A percentile compares a stretch with the other conserved stretches of the same genome.
These are phyloP conservation scores for Ananas comosus DNA, from an alignment of 176 grass and related monocot species.

Conservation along the genomic window DNA sequence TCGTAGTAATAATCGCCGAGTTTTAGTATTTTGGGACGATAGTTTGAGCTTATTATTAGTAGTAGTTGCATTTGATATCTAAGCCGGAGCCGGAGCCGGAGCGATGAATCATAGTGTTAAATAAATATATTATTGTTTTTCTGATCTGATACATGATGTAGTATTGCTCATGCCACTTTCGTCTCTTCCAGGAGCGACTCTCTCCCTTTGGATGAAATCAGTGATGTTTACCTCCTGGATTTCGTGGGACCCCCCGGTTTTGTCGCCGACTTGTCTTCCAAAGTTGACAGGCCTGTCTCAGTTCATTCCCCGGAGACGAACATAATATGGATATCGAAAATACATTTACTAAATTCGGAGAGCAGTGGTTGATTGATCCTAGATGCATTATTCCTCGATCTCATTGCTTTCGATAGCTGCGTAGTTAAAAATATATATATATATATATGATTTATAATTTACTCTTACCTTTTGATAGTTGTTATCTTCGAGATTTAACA, in stretches of 20 bases:
- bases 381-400: too few species aligned
- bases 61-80: too few species aligned
- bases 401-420: too few species aligned
- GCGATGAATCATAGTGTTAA: too few species aligned
- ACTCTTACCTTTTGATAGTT: too few species aligned
- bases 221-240: slow-evolving; percentile 81
- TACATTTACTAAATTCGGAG: neutral
- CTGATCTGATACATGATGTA: neutral
- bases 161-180: neutral
- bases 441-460: too few species aligned
- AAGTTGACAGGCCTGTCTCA: slow-evolving; percentile 54
- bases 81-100: too few species aligned
- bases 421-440: too few species aligned
- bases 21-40: too few species aligned
- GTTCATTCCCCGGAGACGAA: neutral
- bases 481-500: too few species aligned
- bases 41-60: too few species aligned
- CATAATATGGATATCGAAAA: neutral
- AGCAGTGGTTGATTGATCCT: too few species aligned
- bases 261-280: slow-evolving; percentile 56
- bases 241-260: slow-evolving; percentile 85
- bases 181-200: slow-evolving; percentile 36
- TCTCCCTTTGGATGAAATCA: slow-evolving; percentile 71
- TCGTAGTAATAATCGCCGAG: neutral
- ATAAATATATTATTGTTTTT: neutral